A percentile compares a stretch with the other conserved stretches of the same genome.
Conservation (phyloP, 208 protist genomes). For the Trypanosoma melophagium region DNA sequence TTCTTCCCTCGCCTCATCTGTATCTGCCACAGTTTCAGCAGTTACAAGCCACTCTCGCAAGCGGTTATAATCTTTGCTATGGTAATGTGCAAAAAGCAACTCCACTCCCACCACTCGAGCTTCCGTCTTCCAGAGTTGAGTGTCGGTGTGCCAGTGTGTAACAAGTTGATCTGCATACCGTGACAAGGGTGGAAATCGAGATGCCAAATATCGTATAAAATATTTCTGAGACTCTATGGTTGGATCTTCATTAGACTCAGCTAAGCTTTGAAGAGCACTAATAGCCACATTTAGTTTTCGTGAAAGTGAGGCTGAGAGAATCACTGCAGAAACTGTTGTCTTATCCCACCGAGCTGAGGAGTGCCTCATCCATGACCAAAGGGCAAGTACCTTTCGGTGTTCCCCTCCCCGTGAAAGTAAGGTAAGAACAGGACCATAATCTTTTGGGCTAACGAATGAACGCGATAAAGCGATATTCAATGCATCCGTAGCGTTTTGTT, state of each 20-base stretch:
- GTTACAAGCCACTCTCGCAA: slow-evolving; percentile 17
- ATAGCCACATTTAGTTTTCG: slow-evolving; percentile 51
- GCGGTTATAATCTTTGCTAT: slow-evolving; percentile 23
- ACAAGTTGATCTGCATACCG: slow-evolving; percentile 78
- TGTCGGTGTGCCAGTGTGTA: slow-evolving; percentile 55
- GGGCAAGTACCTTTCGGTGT: slow-evolving; percentile 30
- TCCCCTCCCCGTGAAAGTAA: slow-evolving; percentile 38
- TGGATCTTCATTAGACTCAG: slow-evolving; percentile 50
- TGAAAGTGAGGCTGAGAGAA: slow-evolving; percentile 48
- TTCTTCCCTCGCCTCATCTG: slow-evolving; percentile 14
- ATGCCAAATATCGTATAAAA: slow-evolving; percentile 47
- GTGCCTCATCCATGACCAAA: slow-evolving; percentile 86
- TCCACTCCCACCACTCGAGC: slow-evolving; percentile 48
- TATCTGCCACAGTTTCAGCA: neutral
- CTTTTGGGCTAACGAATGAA: slow-evolving; percentile 50
- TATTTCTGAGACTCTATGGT: slow-evolving; percentile 51
- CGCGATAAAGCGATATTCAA: slow-evolving; percentile 45
- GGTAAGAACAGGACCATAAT: slow-evolving; percentile 51
- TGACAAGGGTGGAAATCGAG: slow-evolving; percentile 39
- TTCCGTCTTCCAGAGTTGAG: slow-evolving; percentile 12
- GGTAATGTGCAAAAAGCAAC: slow-evolving; percentile 41
- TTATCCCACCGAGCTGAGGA: slow-evolving; percentile 76
- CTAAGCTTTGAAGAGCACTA: slow-evolving; percentile 58
- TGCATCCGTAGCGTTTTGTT: slow-evolving; percentile 40
- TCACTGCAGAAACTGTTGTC: slow-evolving; percentile 48